phyloP scores from a whole-genome alignment of 441 rosid species.

The Bruguiera hainesii region DNA sequence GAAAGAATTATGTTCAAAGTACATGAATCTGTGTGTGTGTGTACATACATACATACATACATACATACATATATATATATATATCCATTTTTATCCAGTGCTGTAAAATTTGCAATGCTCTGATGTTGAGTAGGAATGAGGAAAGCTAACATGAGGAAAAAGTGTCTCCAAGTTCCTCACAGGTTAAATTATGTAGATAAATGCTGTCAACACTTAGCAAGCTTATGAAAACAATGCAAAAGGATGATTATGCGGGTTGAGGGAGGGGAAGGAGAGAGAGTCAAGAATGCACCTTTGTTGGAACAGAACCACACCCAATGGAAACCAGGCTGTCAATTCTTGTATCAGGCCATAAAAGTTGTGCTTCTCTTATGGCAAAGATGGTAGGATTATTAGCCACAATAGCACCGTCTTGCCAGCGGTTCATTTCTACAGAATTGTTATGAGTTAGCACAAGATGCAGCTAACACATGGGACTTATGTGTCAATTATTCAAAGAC shows the following conservation, averaged over 20 bases:
- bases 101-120: no score
- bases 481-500: not conserved
- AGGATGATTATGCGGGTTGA: no score
- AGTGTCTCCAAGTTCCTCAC: no score
- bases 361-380: slow-evolving; percentile 94
- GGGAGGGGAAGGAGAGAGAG: not conserved
- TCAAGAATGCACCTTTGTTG: slow-evolving; percentile 58
- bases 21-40: no score
- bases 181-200: no score
- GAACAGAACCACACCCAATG: slow-evolving; percentile 94
- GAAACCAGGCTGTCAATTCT: slow-evolving; percentile 94
- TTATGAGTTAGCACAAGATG: slow-evolving; percentile 3
- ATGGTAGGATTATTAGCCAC: slow-evolving; percentile 97
- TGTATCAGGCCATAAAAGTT: slow-evolving; percentile 99
- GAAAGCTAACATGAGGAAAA: no score
- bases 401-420: slow-evolving; percentile 99
- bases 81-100: no score
- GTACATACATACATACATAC: no score
- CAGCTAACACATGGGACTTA: not conserved
- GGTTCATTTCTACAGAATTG: slow-evolving; percentile 50
- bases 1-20: not conserved
- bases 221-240: not conserved
- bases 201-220: not conserved
- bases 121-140: no score
- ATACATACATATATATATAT: no score